A percentile compares a stretch with the other conserved stretches of the same genome.
phyloP scores from a whole-genome alignment of 257 asterid genomes.

The Hygrophila difformis region DNA sequence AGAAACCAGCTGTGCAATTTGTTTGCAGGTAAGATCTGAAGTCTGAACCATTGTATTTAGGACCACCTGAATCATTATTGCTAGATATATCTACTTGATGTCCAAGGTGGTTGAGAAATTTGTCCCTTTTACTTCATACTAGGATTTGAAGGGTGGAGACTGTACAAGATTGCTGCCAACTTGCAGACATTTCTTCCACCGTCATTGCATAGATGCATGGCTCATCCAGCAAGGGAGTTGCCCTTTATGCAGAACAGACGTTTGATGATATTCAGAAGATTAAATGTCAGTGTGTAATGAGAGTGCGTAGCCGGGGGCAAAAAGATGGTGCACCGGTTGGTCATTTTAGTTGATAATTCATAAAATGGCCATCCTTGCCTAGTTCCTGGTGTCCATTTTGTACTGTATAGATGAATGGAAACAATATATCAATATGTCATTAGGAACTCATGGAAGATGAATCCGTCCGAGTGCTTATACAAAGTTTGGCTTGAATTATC shows the following conservation, averaged over 20 bases:
- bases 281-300: too few relatives aligned
- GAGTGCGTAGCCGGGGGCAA: too few relatives aligned
- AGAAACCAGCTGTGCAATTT: conserved; percentile 54
- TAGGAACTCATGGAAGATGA: too few relatives aligned
- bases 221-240: conserved; percentile 60
- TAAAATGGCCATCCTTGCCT: too few relatives aligned
- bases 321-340: too few relatives aligned
- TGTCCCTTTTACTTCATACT: neutral
- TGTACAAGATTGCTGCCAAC: conserved; percentile 39
- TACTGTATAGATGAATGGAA: too few relatives aligned
- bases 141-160: conserved; percentile 74
- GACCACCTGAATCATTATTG: neutral
- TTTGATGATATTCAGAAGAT: conserved; percentile 13
- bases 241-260: conserved; percentile 66
- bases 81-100: neutral
- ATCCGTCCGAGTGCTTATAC: too few relatives aligned
- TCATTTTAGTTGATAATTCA: too few relatives aligned
- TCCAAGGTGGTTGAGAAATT: neutral
- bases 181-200: conserved; percentile 66
- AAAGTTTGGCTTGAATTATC: too few relatives aligned
- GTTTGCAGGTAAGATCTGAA: conserved; percentile 52
- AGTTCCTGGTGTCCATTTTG: too few relatives aligned
- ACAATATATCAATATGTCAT: too few relatives aligned
- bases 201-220: conserved; percentile 74
- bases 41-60: neutral